These are phyloP conservation scores for Phylloporus scabripes DNA, from an alignment of 768 basidiomycete genomes.

Conservation along the genomic window DNA sequence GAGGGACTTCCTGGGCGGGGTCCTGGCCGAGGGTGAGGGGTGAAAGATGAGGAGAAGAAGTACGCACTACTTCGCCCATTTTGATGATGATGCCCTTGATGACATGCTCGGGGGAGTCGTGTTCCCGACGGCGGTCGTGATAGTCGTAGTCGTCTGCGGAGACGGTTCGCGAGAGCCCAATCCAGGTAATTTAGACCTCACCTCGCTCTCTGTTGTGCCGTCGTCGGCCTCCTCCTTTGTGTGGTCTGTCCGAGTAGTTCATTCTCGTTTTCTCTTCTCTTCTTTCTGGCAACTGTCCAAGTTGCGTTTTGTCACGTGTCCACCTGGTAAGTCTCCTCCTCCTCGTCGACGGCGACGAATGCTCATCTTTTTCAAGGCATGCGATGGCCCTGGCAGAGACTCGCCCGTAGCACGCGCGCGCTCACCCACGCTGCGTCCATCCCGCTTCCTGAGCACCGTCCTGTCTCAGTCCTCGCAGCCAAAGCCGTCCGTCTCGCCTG, in stretches of 20 bases:
- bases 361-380: constrained; percentile 38
- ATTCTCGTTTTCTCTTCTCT: constrained; percentile 28
- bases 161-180: not conserved
- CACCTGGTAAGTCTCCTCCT: constrained; percentile 13
- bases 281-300: not conserved
- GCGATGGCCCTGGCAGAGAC: constrained; percentile 60
- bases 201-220: constrained; percentile 45
- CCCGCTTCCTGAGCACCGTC: not conserved
- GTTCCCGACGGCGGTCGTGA: constrained; percentile 61
- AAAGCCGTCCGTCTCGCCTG: constrained; percentile 48
- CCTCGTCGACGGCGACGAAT: not conserved
- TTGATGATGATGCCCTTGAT: constrained; percentile 63
- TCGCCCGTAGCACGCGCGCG: constrained; percentile 36
- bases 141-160: constrained; percentile 53
- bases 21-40: constrained; percentile 42
- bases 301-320: constrained; percentile 20
- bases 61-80: constrained; percentile 76
- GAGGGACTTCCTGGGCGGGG: constrained; percentile 60
- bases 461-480: constrained; percentile 35
- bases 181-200: constrained; percentile 31
- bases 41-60: no score
- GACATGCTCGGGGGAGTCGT: constrained; percentile 70
- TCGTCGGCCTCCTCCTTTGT: constrained; percentile 43
- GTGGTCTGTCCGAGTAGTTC: constrained; percentile 55
- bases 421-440: not conserved